A percentile compares a stretch with the other conserved stretches of the same genome.
These are phyloP conservation scores for Fusarium secorum DNA, from an alignment of 2,329 filamentous ascomycete genomes.

Conservation along the genomic window DNA sequence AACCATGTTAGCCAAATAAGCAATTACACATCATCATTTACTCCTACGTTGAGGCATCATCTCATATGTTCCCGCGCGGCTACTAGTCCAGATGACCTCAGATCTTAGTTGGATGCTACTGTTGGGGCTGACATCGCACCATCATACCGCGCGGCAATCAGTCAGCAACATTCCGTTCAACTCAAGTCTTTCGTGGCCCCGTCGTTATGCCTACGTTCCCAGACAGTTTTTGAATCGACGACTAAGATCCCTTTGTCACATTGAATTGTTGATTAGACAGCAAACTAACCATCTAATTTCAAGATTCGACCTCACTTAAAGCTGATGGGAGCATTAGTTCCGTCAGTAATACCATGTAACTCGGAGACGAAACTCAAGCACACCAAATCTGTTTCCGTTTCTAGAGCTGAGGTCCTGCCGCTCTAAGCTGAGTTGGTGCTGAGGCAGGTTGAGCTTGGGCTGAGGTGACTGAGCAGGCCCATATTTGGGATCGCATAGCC, in stretches of 20 bases:
- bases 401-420: no score
- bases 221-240: fast-evolving
- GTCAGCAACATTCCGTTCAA: background rate
- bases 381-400: no score
- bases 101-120: background rate
- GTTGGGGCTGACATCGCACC: background rate
- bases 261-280: fast-evolving
- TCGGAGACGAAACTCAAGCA: no score
- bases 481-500: no score
- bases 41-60: fast-evolving
- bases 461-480: no score
- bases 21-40: background rate
- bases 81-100: background rate
- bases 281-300: background rate
- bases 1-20: background rate
- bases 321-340: no score
- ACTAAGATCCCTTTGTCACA: fast-evolving
- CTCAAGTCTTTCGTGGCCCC: fast-evolving
- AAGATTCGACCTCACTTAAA: background rate
- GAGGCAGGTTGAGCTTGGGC: no score
- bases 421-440: no score
- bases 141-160: background rate
- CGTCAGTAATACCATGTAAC: no score
- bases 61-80: background rate
- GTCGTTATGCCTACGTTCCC: fast-evolving